These are phyloP conservation scores for Cotoneaster glaucophyllus DNA, from an alignment of 306 rosid species.

Conservation along the genomic window DNA sequence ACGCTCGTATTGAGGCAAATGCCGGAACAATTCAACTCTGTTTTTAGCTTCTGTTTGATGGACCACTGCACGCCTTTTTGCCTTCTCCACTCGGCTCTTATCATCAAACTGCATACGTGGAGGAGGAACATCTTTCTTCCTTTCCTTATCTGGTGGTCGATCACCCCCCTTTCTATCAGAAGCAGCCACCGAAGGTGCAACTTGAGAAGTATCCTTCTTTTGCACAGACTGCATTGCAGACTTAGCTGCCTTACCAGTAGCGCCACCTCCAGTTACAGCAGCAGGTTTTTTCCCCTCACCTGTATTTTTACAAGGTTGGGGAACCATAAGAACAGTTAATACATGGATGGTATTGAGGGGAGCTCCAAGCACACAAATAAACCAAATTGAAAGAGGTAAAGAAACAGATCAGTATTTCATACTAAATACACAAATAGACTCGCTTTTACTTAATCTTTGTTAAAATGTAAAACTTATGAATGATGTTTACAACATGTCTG, in stretches of 20 bases:
- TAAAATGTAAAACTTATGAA: not conserved
- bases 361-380: not conserved
- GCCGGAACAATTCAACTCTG: conserved; percentile 77
- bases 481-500: not conserved
- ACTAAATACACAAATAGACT: not conserved
- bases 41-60: conserved; percentile 75
- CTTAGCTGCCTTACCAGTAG: conserved; percentile 21
- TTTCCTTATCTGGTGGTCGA: conserved; percentile 59
- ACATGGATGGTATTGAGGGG: not conserved
- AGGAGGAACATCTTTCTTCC: conserved; percentile 78
- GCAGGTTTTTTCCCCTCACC: conserved; percentile 42
- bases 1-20: conserved; percentile 83
- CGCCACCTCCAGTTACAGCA: conserved; percentile 29
- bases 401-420: not conserved
- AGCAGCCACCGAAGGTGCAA: conserved; percentile 31
- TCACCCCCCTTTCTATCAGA: conserved; percentile 57
- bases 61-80: conserved; percentile 64
- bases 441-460: not conserved
- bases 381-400: not conserved
- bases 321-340: conserved; percentile 16
- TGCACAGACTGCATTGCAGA: conserved; percentile 44
- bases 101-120: conserved; percentile 86
- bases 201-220: conserved; percentile 41
- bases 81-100: conserved; percentile 61
- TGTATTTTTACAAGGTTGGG: conserved; percentile 19